A percentile compares a stretch with the other conserved stretches of the same genome.
Conservation (phyloP, 139 green algal genomes). For the Picochlorum sp. region DNA sequence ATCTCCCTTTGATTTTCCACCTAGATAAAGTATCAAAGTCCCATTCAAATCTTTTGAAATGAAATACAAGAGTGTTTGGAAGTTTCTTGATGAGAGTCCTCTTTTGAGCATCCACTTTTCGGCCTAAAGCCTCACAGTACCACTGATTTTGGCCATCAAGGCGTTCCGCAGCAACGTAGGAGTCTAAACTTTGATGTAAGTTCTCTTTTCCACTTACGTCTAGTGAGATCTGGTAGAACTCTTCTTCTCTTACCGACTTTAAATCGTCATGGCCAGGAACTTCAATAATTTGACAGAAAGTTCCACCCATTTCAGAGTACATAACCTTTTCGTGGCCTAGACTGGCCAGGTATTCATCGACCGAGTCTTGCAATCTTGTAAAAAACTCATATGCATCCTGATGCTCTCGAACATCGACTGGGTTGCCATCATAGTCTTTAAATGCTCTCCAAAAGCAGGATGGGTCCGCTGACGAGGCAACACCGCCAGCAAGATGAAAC, state of each 20-base stretch:
- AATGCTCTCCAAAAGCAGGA: constrained; percentile 67
- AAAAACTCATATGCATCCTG: constrained; percentile 92
- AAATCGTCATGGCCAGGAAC: constrained; percentile 13
- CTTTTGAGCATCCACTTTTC: constrained; percentile 69
- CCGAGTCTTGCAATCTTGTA: constrained; percentile 60
- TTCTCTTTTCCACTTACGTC: constrained; percentile 58
- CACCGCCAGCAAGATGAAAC: constrained; percentile 44
- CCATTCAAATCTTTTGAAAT: constrained; percentile 84
- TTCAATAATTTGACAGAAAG: constrained; percentile 58
- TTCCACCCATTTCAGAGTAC: constrained; percentile 57
- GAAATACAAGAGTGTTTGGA: constrained; percentile 61
- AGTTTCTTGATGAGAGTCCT: constrained; percentile 57
- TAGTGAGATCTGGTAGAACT: constrained; percentile 57
- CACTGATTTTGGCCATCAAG: constrained; percentile 94
- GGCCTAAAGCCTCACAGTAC: constrained; percentile 58
- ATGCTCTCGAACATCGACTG: constrained; percentile 78
- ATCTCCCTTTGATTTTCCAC: constrained; percentile 61
- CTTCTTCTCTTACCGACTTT: constrained; percentile 56
- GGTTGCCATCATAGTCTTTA: constrained; percentile 79
- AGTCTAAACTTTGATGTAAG: constrained; percentile 53
- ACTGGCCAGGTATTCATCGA: constrained; percentile 46
- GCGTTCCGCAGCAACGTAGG: constrained; percentile 68
- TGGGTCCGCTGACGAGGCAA: constrained; percentile 32
- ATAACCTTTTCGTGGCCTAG: constrained; percentile 38
- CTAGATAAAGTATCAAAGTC: constrained; percentile 70